A percentile compares a stretch with the other conserved stretches of the same genome.
These are phyloP conservation scores for Biscogniauxia sp. DNA, from an alignment of 2,329 filamentous ascomycete genomes.

Conservation along the genomic window DNA sequence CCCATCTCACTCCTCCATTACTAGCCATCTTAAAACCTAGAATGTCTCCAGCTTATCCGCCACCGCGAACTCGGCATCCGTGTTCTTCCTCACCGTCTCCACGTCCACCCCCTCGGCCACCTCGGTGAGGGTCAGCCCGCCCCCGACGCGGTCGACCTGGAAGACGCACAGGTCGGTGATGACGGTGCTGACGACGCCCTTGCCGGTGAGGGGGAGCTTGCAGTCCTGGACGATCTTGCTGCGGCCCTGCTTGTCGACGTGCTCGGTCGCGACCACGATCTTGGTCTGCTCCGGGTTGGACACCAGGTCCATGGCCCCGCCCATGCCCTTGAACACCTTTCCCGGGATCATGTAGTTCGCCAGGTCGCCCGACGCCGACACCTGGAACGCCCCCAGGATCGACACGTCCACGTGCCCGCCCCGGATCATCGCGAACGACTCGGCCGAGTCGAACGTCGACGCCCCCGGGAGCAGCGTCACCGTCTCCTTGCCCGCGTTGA, in stretches of 20 bases:
- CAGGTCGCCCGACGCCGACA: conserved; percentile 73
- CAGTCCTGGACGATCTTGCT: conserved; percentile 66
- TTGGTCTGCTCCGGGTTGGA: conserved; percentile 70
- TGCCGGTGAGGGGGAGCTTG: conserved; percentile 63
- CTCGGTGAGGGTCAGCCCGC: conserved; percentile 66
- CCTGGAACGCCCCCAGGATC: conserved; percentile 79
- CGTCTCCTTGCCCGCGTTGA: conserved; percentile 87
- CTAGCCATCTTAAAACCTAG: conserved; percentile 22
- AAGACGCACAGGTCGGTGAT: conserved; percentile 75
- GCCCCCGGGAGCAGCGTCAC: conserved; percentile 77
- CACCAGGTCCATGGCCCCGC: conserved; percentile 72
- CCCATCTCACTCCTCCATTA: no score
- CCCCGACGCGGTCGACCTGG: conserved; percentile 61
- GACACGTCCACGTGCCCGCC: conserved; percentile 82
- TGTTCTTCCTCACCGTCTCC: conserved; percentile 68
- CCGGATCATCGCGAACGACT: conserved; percentile 86
- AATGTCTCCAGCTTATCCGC: conserved; percentile 53
- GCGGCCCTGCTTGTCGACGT: conserved; percentile 66
- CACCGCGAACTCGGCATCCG: conserved; percentile 65
- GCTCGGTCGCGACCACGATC: conserved; percentile 69
- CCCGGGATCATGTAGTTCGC: conserved; percentile 91
- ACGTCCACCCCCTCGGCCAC: conserved; percentile 66
- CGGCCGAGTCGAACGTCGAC: conserved; percentile 73
- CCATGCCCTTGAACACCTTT: conserved; percentile 86
- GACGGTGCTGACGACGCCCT: conserved; percentile 66